A percentile compares a stretch with the other conserved stretches of the same genome.
phyloP scores from a whole-genome alignment of 1,139 yeast genomes.

The Arxiozyma telluris region DNA sequence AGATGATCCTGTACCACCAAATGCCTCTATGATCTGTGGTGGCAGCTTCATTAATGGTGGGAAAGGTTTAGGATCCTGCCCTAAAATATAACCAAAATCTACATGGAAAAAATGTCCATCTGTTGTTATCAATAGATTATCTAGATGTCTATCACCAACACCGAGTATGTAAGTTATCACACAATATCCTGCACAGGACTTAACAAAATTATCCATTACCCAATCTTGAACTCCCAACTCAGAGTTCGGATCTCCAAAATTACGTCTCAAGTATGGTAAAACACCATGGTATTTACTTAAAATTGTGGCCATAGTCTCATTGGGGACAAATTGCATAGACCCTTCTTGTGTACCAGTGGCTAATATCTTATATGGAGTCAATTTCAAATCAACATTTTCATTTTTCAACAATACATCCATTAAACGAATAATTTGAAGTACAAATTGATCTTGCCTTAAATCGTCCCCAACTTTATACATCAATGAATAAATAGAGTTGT shows the following conservation, averaged over 20 bases:
- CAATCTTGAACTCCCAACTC: conserved; percentile 66
- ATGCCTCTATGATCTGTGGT: conserved; percentile 92
- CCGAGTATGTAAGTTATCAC: conserved; percentile 91
- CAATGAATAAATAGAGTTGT: conserved; percentile 45
- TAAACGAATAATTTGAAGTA: conserved; percentile 79
- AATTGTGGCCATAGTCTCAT: conserved; percentile 80
- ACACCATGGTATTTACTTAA: conserved; percentile 68
- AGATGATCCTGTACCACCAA: conserved; percentile 86
- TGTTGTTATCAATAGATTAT: conserved; percentile 63
- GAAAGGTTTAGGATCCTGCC: conserved; percentile 96
- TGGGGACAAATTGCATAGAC: conserved; percentile 84
- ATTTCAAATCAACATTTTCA: conserved; percentile 79
- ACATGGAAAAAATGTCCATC: conserved; percentile 93
- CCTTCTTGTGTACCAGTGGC: conserved; percentile 92
- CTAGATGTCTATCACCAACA: conserved; percentile 95
- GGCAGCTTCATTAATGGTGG: conserved; percentile 98
- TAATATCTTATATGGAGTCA: conserved; percentile 82
- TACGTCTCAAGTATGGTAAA: conserved; percentile 48
- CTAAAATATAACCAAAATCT: conserved; percentile 92
- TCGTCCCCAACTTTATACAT: conserved; percentile 97
- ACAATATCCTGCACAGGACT: conserved; percentile 96
- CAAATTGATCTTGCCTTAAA: conserved; percentile 89
- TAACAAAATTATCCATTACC: conserved; percentile 87
- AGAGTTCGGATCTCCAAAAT: conserved; percentile 36
- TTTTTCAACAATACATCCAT: conserved; percentile 86